phyloP scores from a whole-genome alignment of 2,329 filamentous ascomycete species.

The Aspergillus cejpii region DNA sequence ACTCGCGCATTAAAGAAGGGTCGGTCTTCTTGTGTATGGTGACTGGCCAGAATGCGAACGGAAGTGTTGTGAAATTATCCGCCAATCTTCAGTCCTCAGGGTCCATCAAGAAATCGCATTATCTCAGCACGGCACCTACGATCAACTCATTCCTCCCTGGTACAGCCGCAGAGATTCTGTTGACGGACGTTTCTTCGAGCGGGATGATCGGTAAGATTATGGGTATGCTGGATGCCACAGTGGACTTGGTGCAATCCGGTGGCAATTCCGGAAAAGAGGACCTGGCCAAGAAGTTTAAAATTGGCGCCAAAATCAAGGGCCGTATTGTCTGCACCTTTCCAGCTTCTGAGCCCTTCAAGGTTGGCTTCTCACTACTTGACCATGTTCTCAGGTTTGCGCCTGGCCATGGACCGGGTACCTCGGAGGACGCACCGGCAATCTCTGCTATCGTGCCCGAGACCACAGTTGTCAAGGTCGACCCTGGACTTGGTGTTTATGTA shows the following conservation, averaged over 20 bases:
- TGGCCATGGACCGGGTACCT: slow-evolving; percentile 33
- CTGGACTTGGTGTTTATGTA: slow-evolving; percentile 73
- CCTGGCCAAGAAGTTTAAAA: slow-evolving; percentile 69
- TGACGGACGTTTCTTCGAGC: slow-evolving; percentile 65
- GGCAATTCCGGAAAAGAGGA: slow-evolving; percentile 62
- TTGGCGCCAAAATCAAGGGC: slow-evolving; percentile 75
- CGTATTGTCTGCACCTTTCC: slow-evolving; percentile 86
- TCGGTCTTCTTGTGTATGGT: slow-evolving; percentile 79
- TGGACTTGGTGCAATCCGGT: slow-evolving; percentile 84
- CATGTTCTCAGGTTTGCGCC: slow-evolving; percentile 63
- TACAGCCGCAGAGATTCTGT: slow-evolving; percentile 76
- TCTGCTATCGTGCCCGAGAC: slow-evolving; percentile 72
- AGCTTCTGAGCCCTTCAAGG: slow-evolving; percentile 66
- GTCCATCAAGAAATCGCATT: slow-evolving; percentile 58
- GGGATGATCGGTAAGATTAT: slow-evolving; percentile 88
- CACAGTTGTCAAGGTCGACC: slow-evolving; percentile 71
- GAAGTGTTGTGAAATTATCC: slow-evolving; percentile 81
- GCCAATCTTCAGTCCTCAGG: slow-evolving; percentile 64
- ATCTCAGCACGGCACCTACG: slow-evolving; percentile 69
- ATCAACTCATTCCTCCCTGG: slow-evolving; percentile 88
- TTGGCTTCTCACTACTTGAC: slow-evolving; percentile 83
- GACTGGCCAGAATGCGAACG: slow-evolving; percentile 64
- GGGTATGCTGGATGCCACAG: slow-evolving; percentile 83
- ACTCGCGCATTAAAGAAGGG: slow-evolving; percentile 69
- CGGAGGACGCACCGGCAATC: slow-evolving; percentile 41